Conservation (phyloP, 192 early-diverging fungal species). For the Mortierella claussenii region DNA sequence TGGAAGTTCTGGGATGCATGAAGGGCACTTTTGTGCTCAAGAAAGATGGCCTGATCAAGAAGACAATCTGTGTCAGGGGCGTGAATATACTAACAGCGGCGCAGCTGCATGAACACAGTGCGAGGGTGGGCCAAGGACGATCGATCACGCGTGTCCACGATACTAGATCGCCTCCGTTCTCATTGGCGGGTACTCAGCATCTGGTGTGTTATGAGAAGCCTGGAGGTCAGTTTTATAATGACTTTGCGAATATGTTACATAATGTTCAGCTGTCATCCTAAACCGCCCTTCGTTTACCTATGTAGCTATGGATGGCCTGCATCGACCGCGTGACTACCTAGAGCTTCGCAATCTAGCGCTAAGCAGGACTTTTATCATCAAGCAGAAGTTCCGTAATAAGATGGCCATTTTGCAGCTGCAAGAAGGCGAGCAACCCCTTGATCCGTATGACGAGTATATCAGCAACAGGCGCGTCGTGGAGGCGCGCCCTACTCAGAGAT, state of each 20-base stretch:
- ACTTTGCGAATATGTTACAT: background rate
- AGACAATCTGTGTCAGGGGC: conserved; percentile 47
- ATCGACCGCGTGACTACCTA: conserved; percentile 33
- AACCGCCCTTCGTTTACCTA: background rate
- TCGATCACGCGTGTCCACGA: background rate
- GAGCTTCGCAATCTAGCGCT: conserved; percentile 23
- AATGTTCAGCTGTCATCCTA: too few relatives aligned
- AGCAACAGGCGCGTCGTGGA: conserved; percentile 14
- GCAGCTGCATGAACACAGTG: conserved; percentile 1
- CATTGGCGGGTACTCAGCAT: conserved; percentile 12
- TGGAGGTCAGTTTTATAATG: conserved; percentile 43
- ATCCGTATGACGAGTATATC: conserved; percentile 28
- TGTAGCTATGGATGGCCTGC: conserved; percentile 17
- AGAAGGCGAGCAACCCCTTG: background rate
- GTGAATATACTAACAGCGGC: background rate
- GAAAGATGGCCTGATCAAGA: conserved; percentile 52
- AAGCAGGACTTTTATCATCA: conserved; percentile 29
- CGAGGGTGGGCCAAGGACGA: background rate
- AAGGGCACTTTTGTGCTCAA: conserved; percentile 55
- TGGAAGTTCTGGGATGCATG: conserved; percentile 34
- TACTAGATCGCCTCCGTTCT: background rate
- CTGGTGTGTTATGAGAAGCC: conserved; percentile 36
- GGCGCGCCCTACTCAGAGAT: background rate
- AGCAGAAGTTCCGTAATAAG: conserved; percentile 24
- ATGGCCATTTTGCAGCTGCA: conserved; percentile 4